These are phyloP conservation scores for Dalbergia cochinchinensis DNA, from an alignment of 306 rosid genomes.

Conservation along the genomic window DNA sequence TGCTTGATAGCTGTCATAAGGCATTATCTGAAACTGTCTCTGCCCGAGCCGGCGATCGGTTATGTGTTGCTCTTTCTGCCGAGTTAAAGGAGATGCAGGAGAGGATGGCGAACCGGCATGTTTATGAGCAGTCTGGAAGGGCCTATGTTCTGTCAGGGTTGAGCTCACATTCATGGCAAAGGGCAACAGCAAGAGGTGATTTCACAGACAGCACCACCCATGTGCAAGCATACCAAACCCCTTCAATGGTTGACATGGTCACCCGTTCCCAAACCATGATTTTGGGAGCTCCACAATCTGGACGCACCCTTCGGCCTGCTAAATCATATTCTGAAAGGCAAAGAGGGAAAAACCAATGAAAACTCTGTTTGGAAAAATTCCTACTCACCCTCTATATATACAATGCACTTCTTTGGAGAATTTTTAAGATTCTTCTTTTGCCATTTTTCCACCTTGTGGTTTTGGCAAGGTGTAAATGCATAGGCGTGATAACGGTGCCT, in stretches of 20 bases:
- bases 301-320: constrained; percentile 49
- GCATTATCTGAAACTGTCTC: constrained; percentile 70
- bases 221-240: constrained; percentile 81
- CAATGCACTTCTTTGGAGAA: constrained; percentile 31
- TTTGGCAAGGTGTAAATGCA: constrained; percentile 52
- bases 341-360: constrained; percentile 37
- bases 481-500: constrained; percentile 42
- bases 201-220: constrained; percentile 76
- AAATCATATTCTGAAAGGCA: constrained; percentile 58
- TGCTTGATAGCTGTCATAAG: constrained; percentile 64
- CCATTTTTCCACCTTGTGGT: constrained; percentile 22
- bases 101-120: constrained; percentile 80
- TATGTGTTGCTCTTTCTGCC: constrained; percentile 70
- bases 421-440: constrained; percentile 30
- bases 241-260: constrained; percentile 90
- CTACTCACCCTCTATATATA: constrained; percentile 31
- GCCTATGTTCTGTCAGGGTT: constrained; percentile 89
- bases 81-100: constrained; percentile 95
- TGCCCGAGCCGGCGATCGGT: constrained; percentile 66
- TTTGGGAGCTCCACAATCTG: constrained; percentile 55
- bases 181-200: constrained; percentile 96
- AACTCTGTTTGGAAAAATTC: constrained; percentile 5
- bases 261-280: constrained; percentile 75
- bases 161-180: constrained; percentile 93
- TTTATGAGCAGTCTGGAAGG: constrained; percentile 88